These are phyloP conservation scores for Rutidosis leptorrhynchoides DNA, from an alignment of 129 eudicot genomes.

Conservation along the genomic window DNA sequence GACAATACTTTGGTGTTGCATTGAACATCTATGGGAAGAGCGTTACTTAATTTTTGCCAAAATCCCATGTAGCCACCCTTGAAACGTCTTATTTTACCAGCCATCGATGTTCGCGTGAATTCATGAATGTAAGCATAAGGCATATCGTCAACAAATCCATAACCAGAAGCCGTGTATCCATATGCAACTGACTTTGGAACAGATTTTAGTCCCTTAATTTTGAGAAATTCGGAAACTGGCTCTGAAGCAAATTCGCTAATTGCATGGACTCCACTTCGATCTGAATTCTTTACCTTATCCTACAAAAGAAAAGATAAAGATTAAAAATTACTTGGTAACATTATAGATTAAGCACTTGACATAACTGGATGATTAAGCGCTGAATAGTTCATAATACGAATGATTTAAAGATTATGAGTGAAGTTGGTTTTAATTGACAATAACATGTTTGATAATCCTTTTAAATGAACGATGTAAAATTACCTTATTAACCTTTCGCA, in stretches of 20 bases:
- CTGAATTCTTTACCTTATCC: conserved; percentile 73
- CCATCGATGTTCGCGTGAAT: conserved; percentile 86
- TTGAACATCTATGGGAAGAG: conserved; percentile 50
- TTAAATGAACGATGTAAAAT: too few species aligned
- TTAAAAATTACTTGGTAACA: background rate
- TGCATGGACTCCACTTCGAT: conserved; percentile 77
- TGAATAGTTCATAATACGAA: too few species aligned
- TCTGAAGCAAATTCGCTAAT: conserved; percentile 67
- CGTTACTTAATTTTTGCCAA: conserved; percentile 60
- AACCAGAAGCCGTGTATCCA: conserved; percentile 82
- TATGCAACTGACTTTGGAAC: conserved; percentile 75
- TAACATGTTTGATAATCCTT: too few species aligned
- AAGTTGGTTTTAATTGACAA: too few species aligned
- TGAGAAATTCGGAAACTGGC: conserved; percentile 54
- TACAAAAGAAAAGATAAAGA: conserved; percentile 18
- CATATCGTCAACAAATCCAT: conserved; percentile 85
- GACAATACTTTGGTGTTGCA: conserved; percentile 64
- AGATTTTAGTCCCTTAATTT: conserved; percentile 50
- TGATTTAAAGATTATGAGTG: too few species aligned
- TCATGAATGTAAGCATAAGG: conserved; percentile 89
- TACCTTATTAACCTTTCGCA: too few species aligned
- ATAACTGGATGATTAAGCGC: too few species aligned
- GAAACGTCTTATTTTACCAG: conserved; percentile 76
- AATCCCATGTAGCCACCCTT: conserved; percentile 71
- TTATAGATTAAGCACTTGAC: conserved; percentile 5